Conservation (phyloP, 148 eudicot genomes). For the Chenopodium berlandieri region DNA sequence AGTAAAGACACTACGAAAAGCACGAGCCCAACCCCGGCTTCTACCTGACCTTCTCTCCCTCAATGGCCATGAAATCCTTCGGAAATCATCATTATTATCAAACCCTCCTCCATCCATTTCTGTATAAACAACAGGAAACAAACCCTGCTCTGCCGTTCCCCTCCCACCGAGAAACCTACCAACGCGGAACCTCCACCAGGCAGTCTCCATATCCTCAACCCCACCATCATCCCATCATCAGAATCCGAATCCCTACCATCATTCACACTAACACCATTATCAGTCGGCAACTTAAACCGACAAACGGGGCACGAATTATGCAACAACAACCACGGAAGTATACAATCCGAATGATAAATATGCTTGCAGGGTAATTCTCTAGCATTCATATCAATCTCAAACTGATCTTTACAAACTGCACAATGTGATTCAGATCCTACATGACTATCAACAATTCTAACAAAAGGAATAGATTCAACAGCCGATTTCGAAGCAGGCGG, state of each 20-base stretch:
- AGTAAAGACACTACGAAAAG: conserved; percentile 32
- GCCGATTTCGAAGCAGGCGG: conserved; percentile 47
- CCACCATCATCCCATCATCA: conserved; percentile 5
- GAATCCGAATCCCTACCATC: conserved; percentile 5
- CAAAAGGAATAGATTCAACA: conserved; percentile 40
- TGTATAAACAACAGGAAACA: conserved; percentile 47
- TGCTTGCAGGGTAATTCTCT: conserved; percentile 58
- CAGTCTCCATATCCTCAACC: conserved; percentile 40
- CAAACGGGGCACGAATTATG: conserved; percentile 59
- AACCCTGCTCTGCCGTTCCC: conserved; percentile 26
- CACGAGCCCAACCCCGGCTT: conserved; percentile 33
- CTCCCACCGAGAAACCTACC: conserved; percentile 48
- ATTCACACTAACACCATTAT: conserved; percentile 5
- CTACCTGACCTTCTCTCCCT: conserved; percentile 26
- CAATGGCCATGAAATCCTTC: conserved; percentile 40
- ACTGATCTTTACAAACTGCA: conserved; percentile 52
- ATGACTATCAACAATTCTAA: conserved; percentile 29
- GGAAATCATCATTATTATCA: conserved; percentile 14
- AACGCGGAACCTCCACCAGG: conserved; percentile 64
- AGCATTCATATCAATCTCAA: conserved; percentile 33
- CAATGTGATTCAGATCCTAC: conserved; percentile 36
- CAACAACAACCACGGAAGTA: conserved; percentile 46
- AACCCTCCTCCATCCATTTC: conserved; percentile 51
- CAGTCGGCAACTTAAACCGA: conserved; percentile 41
- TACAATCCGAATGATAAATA: conserved; percentile 50